A percentile compares a stretch with the other conserved stretches of the same genome.
Evolutionary conservation across 306 rosid genomes (phyloP).

Genomic region (Amphicarpaea edgeworthii): DNA sequence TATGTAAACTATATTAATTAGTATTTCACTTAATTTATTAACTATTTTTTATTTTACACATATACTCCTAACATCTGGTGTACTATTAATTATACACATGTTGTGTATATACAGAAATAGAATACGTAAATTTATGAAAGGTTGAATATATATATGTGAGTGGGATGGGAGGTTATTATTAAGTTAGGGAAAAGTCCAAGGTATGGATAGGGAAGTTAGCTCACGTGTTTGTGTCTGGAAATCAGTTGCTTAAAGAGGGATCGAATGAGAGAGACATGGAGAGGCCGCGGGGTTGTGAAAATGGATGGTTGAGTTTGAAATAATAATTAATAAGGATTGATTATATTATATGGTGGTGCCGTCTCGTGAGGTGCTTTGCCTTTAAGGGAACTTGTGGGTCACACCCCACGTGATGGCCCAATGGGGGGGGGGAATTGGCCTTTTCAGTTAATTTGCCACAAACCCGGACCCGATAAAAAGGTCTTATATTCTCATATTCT

Average conservation of each 20-base stretch:
- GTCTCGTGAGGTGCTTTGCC: conserved; percentile 61
- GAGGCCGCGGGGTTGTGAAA: conserved; percentile 52
- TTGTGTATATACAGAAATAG: not conserved
- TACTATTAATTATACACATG: not conserved
- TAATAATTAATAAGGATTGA: not conserved
- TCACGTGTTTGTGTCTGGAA: conserved; percentile 84
- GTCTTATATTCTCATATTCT: conserved; percentile 37
- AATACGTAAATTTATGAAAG: not conserved
- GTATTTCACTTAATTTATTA: not conserved
- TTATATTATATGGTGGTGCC: conserved; percentile 43
- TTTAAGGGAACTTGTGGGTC: conserved; percentile 72
- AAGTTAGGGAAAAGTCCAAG: conserved; percentile 55
- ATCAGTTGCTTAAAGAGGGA: conserved; percentile 58
- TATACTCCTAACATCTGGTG: too few relatives aligned
- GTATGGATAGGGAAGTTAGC: conserved; percentile 75
- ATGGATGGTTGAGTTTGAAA: conserved; percentile 55
- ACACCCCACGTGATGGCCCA: conserved; percentile 86
- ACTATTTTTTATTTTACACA: not conserved
- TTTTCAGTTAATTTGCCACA: conserved; percentile 26
- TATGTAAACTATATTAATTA: too few relatives aligned
- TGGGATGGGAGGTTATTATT: conserved; percentile 58
- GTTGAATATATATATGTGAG: conserved; percentile 17
- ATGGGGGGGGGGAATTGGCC: conserved; percentile 42
- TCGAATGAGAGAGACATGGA: conserved; percentile 40
- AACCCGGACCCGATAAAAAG: conserved; percentile 16